Evolutionary conservation across 106 monocot genomes (phyloP), one percentile per base, ranked within the genome.

Genomic region (Dendrobium officinale): DNA sequence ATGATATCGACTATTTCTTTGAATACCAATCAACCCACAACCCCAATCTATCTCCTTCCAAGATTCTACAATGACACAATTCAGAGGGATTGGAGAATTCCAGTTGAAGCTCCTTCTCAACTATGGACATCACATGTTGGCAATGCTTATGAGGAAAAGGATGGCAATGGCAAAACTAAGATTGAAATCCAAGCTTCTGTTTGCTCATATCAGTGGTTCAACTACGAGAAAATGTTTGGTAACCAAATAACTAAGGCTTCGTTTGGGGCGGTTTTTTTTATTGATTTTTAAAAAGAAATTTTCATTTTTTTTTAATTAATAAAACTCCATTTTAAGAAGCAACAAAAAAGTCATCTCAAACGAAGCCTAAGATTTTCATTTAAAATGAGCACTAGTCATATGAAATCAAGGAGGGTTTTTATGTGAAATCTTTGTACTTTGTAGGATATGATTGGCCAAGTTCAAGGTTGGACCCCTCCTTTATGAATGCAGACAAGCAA

Each of bases 151-250:
- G 91, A 96, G 80, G 83, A 88, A 33, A 83, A 40, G 49, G 81
- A 87, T 11, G 79, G 8, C 0, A 4, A 8, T 0, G 93, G 91
- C 20, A 81, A 81, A 43, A 2, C 80, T 55, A 56, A 77, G 73
- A 77, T 96, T 66, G 80, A 88, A 42, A 11, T 96, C 48, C 85
- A 87, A 49, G 88, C 86, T 4, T 82, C 96, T 11, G 87, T 81
- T 16, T 93, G 91, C 80, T 93, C 96, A 51, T 96, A 96, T 84
- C 81, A 81, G 48, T 93, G 96, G 96, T 92, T 93, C 82, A 79
- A 90, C 58, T 96, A 91, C 67, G 77, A 86, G 16, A 96, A 85
- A 59, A 87, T 91, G 87, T 92, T 96, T 61, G 96, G 96, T 95
- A 89, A 40, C 10, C 70, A 72, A 66, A 18, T 15, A 66, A 29